phyloP scores from a whole-genome alignment of 441 rosid species.

The Brassica balearica region DNA sequence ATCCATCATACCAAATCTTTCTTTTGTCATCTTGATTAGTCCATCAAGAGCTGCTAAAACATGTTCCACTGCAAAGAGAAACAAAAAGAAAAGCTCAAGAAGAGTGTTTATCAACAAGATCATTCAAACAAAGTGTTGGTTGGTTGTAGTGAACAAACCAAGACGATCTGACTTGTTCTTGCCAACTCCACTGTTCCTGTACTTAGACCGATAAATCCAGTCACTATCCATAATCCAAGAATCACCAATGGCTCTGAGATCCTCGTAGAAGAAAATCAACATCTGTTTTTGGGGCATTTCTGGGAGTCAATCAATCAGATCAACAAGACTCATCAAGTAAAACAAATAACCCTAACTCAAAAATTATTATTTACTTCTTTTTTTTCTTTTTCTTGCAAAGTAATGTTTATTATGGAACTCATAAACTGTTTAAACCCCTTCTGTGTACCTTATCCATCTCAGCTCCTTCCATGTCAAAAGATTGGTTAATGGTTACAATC shows the following conservation, averaged over 20 bases:
- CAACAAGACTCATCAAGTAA: constrained; percentile 37
- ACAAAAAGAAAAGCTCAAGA: background rate
- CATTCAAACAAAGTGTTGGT: background rate
- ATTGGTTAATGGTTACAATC: constrained; percentile 52
- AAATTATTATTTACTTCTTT: background rate
- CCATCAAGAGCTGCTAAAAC: constrained; percentile 69
- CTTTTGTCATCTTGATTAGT: constrained; percentile 60
- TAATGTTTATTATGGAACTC: constrained; percentile 4
- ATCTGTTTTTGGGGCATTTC: constrained; percentile 58
- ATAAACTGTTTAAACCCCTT: background rate
- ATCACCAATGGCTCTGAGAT: constrained; percentile 78
- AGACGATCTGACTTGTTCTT: constrained; percentile 56
- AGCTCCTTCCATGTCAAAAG: constrained; percentile 56
- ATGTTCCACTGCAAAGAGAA: constrained; percentile 56
- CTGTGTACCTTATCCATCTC: constrained; percentile 56
- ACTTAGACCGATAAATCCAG: constrained; percentile 60
- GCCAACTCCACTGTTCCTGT: constrained; percentile 48
- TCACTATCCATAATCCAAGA: constrained; percentile 61
- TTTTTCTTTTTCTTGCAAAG: background rate
- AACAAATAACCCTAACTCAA: constrained; percentile 19
- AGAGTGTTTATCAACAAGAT: constrained; percentile 1
- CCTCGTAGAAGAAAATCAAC: constrained; percentile 61
- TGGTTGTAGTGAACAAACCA: constrained; percentile 49
- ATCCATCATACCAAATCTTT: constrained; percentile 68
- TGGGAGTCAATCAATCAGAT: constrained; percentile 44